Conservation (phyloP, 2,329 filamentous ascomycete species). For the Fusarium foetens region DNA sequence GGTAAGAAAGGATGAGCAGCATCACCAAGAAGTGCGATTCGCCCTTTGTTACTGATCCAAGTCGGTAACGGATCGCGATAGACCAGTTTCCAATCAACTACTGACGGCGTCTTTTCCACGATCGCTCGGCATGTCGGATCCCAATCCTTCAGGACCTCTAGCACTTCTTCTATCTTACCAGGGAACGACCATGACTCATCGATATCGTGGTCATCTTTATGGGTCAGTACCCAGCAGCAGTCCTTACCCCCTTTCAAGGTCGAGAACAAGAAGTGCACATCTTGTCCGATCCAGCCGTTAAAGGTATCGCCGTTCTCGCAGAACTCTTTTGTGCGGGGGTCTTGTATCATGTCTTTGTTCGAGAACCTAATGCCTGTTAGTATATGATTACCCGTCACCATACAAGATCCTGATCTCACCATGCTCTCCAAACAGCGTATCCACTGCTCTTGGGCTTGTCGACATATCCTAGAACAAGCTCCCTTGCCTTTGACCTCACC, state of each 20-base stretch:
- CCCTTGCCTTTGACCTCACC: constrained; percentile 31
- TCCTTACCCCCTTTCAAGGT: constrained; percentile 57
- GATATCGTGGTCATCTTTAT: constrained; percentile 45
- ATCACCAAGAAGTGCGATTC: constrained; percentile 27
- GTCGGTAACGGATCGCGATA: constrained; percentile 31
- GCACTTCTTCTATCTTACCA: constrained; percentile 31
- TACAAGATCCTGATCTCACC: constrained; percentile 50
- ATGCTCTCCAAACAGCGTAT: constrained; percentile 55
- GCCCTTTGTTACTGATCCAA: constrained; percentile 18
- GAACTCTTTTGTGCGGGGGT: constrained; percentile 63
- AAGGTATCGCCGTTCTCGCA: constrained; percentile 67
- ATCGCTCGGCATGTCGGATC: constrained; percentile 29
- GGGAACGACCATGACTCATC: constrained; percentile 37
- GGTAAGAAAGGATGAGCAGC: constrained; percentile 35
- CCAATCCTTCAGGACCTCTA: constrained; percentile 24
- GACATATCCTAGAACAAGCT: constrained; percentile 28
- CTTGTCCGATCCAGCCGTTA: constrained; percentile 60
- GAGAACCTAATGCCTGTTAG: constrained; percentile 20
- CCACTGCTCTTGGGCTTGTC: constrained; percentile 36
- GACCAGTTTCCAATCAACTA: constrained; percentile 33
- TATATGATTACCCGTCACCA: fast-evolving
- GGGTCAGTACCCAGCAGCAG: constrained; percentile 69
- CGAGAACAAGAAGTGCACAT: constrained; percentile 63
- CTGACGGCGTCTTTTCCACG: constrained; percentile 22
- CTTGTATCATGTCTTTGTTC: constrained; percentile 62